Percentiles rank a stretch among this genome's conserved stretches.
These are phyloP conservation scores for Gossypium mustelinum DNA, from an alignment of 345 rosid species.

Conservation along the genomic window DNA sequence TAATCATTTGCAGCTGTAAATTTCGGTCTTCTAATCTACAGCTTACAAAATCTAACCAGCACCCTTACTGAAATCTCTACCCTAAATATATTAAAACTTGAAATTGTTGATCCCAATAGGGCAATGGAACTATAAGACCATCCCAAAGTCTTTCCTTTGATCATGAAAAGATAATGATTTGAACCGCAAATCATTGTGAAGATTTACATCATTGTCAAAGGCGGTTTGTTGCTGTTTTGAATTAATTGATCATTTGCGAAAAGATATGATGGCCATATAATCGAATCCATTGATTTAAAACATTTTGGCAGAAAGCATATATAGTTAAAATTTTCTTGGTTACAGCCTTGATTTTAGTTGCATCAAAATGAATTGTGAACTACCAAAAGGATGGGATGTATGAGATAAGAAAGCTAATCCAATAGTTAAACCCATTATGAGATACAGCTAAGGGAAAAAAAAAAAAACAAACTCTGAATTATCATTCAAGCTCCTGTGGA, in stretches of 20 bases:
- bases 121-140: background rate
- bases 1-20: too few species aligned
- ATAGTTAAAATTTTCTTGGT: background rate
- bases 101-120: background rate
- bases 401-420: slow-evolving; percentile 6
- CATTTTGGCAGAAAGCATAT: slow-evolving; percentile 1
- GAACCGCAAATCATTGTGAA: slow-evolving; percentile 8
- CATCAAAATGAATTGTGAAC: slow-evolving; percentile 4
- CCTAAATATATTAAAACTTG: too few species aligned
- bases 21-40: too few species aligned
- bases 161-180: slow-evolving; percentile 3
- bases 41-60: too few species aligned
- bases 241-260: background rate
- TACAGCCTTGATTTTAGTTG: background rate
- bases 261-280: slow-evolving; percentile 1
- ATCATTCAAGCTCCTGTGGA: slow-evolving; percentile 17
- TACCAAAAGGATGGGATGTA: background rate
- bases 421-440: slow-evolving; percentile 20
- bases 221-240: background rate
- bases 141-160: background rate
- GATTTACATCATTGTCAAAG: background rate
- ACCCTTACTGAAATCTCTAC: too few species aligned
- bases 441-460: slow-evolving; percentile 36
- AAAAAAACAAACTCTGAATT: background rate
- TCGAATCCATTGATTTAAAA: background rate